Percentiles rank a stretch among this genome's conserved stretches.
Conservation (phyloP, 495 filamentous ascomycete species). For the Chaetomium cochliodes region DNA sequence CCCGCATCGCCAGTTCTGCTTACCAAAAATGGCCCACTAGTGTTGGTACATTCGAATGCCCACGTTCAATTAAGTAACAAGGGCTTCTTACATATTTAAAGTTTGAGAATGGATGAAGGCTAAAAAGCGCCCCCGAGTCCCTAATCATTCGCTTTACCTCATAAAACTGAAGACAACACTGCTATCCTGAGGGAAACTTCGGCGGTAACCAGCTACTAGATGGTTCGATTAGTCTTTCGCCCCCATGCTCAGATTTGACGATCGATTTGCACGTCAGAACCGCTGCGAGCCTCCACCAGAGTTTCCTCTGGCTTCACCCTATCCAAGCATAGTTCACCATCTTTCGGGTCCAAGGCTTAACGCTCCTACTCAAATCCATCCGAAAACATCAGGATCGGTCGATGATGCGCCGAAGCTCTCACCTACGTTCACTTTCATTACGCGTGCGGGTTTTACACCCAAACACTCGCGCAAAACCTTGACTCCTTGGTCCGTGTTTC, state of each 20-base stretch:
- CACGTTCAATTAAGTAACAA: conserved; percentile 69
- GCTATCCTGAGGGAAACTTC: conserved; percentile 76
- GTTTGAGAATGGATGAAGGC: conserved; percentile 75
- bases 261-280: conserved; percentile 77
- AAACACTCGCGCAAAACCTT: conserved; percentile 68
- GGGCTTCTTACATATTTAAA: conserved; percentile 75
- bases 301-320: conserved; percentile 76
- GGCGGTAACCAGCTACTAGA: conserved; percentile 68
- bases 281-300: conserved; percentile 70
- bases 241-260: conserved; percentile 63
- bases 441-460: conserved; percentile 66
- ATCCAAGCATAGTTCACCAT: conserved; percentile 69
- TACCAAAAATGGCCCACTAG: conserved; percentile 69
- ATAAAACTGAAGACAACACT: conserved; percentile 72
- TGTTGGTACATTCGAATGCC: conserved; percentile 65
- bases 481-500: conserved; percentile 75
- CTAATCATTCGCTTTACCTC: conserved; percentile 79
- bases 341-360: conserved; percentile 71
- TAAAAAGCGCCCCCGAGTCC: conserved; percentile 69
- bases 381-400: conserved; percentile 71
- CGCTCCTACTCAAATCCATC: conserved; percentile 77
- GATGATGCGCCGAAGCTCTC: conserved; percentile 60
- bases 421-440: conserved; percentile 66
- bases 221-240: conserved; percentile 70
- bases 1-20: conserved; percentile 67